Conservation (phyloP, 192 early-diverging fungal genomes). For the Linnemannia elongata region DNA sequence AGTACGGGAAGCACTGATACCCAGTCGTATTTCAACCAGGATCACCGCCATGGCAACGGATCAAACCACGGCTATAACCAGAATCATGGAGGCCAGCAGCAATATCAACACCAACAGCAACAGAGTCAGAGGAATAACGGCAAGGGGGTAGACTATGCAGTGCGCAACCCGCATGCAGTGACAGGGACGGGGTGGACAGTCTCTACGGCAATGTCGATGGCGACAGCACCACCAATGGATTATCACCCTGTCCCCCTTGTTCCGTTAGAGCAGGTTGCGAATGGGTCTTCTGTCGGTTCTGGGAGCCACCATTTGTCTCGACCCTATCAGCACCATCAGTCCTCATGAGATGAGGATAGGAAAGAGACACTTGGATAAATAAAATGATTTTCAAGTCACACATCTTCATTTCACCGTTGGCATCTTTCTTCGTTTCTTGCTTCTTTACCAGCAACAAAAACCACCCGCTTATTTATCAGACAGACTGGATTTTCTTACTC, state of each 20-base stretch:
- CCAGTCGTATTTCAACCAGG: neutral
- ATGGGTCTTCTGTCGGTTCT: neutral
- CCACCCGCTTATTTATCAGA: no score
- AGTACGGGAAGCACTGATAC: neutral
- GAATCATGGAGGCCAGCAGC: neutral
- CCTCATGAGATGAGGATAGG: neutral
- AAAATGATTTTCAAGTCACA: no score
- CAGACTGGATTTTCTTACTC: no score
- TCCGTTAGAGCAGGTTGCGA: neutral
- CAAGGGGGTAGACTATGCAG: neutral
- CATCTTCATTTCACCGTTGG: no score
- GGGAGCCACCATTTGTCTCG: neutral
- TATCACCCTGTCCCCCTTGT: neutral
- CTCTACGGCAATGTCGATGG: neutral
- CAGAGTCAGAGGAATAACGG: neutral
- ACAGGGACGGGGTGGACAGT: neutral
- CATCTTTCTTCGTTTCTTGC: no score
- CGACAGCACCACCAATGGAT: neutral
- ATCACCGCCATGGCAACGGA: neutral
- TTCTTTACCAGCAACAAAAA: no score
- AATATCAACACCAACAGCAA: neutral
- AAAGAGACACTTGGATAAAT: no score
- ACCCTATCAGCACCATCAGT: neutral
- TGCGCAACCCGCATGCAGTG: neutral
- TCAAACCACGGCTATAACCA: neutral